Evolutionary conservation across 495 filamentous ascomycete species (phyloP).

Genomic region (Talaromyces thailandensis): DNA sequence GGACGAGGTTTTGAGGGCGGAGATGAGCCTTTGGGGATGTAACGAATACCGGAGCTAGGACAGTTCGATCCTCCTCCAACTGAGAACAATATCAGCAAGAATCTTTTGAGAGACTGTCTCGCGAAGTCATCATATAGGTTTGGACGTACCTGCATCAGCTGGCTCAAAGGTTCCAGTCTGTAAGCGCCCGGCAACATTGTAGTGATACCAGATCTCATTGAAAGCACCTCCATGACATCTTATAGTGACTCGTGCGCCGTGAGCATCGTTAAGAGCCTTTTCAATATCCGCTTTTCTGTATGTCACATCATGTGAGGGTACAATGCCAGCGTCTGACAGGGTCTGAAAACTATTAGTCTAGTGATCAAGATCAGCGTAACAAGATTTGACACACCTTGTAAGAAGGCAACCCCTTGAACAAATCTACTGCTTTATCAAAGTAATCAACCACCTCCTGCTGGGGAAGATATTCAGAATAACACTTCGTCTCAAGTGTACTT

Average conservation of each 20-base stretch:
- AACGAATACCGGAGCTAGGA: conserved; percentile 50
- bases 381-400: conserved; percentile 23
- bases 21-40: conserved; percentile 49
- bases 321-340: conserved; percentile 38
- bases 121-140: background rate
- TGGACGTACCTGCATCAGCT: conserved; percentile 42
- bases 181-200: conserved; percentile 67
- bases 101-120: background rate
- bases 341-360: conserved; percentile 15
- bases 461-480: conserved; percentile 59
- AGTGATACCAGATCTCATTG: conserved; percentile 81
- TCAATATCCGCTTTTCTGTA: conserved; percentile 59
- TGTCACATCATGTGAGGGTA: conserved; percentile 31
- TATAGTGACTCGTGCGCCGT: conserved; percentile 59
- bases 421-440: conserved; percentile 47
- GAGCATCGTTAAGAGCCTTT: conserved; percentile 49
- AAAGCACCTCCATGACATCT: conserved; percentile 52
- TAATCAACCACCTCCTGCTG: conserved; percentile 54
- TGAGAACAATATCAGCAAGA: too few species aligned
- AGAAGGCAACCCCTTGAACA: conserved; percentile 38
- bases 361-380: background rate
- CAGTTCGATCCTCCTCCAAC: conserved; percentile 58
- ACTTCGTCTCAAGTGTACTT: conserved; percentile 55
- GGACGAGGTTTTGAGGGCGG: conserved; percentile 13
- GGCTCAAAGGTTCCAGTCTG: conserved; percentile 69